A percentile compares a stretch with the other conserved stretches of the same genome.
Evolutionary conservation across 2,329 filamentous ascomycete species (phyloP).

Genomic region (Verticillium tricorpus): DNA sequence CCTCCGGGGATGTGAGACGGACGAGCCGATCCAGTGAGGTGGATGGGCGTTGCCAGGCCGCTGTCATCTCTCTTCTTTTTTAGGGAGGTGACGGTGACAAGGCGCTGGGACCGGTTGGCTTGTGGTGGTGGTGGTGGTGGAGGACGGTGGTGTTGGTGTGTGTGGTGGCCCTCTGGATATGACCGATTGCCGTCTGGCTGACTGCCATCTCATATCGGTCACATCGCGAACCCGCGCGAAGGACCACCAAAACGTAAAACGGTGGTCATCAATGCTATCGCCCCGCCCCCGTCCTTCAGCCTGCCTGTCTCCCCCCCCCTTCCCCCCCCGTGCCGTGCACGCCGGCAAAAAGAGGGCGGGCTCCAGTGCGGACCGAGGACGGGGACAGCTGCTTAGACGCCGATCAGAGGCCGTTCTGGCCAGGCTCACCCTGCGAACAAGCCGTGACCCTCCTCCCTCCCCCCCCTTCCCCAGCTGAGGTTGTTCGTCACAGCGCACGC

Average conservation of each 20-base stretch:
- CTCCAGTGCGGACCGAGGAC: not conserved
- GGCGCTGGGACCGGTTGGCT: conserved; percentile 5
- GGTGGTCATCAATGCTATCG: not conserved
- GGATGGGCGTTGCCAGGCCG: not conserved
- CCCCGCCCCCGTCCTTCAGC: not conserved
- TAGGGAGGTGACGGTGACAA: not conserved
- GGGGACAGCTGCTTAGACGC: not conserved
- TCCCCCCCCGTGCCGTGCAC: not conserved
- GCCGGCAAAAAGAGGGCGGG: not conserved
- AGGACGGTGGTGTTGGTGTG: not conserved
- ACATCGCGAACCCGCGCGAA: not conserved
- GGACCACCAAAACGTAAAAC: not conserved
- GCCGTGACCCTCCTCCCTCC: too few relatives aligned
- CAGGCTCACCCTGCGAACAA: too few relatives aligned
- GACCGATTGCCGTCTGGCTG: not conserved
- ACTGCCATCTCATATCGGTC: not conserved
- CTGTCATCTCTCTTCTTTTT: not conserved
- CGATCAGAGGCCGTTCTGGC: not conserved
- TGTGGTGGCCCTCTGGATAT: not conserved
- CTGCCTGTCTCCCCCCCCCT: too few relatives aligned
- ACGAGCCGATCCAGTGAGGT: not conserved
- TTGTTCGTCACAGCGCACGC: not conserved
- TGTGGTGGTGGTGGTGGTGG: conserved; percentile 23
- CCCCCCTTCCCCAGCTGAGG: too few relatives aligned
- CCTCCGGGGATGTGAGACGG: not conserved